Percentiles rank a stretch among this genome's conserved stretches.
These are phyloP conservation scores for Dendryphion nanum DNA, from an alignment of 2,329 filamentous ascomycete genomes.

Conservation along the genomic window DNA sequence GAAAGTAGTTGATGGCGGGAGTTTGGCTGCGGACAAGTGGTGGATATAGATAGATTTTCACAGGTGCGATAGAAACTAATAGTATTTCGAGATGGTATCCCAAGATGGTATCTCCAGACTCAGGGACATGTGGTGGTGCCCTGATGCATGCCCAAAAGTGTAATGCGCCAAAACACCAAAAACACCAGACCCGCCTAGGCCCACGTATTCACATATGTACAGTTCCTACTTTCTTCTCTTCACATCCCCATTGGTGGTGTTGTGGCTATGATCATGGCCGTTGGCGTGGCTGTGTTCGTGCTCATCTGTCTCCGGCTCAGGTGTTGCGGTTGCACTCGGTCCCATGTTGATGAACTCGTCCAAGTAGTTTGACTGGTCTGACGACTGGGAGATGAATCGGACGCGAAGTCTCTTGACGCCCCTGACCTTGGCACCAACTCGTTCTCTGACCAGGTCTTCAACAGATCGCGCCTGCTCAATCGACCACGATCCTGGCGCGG, in stretches of 20 bases:
- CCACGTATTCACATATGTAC: slow-evolving; percentile 5
- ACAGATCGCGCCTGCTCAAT: slow-evolving; percentile 67
- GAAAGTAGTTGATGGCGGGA: too few relatives aligned
- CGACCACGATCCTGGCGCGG: slow-evolving; percentile 73
- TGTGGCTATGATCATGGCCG: slow-evolving; percentile 19
- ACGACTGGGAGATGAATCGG: slow-evolving; percentile 73
- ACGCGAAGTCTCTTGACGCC: slow-evolving; percentile 82
- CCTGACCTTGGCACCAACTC: slow-evolving; percentile 72
- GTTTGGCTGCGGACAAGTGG: too few relatives aligned
- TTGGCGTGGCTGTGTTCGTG: slow-evolving; percentile 28
- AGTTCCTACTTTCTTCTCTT: slow-evolving; percentile 14
- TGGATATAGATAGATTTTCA: too few relatives aligned
- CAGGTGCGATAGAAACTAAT: too few relatives aligned
- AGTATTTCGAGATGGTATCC: too few relatives aligned
- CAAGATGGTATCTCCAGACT: too few relatives aligned
- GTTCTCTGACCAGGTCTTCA: slow-evolving; percentile 71
- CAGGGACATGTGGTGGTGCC: too few relatives aligned
- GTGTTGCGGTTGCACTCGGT: slow-evolving; percentile 24
- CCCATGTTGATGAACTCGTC: slow-evolving; percentile 61
- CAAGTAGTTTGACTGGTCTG: slow-evolving; percentile 56
- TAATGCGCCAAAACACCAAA: too few relatives aligned
- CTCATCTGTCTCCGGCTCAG: slow-evolving; percentile 29
- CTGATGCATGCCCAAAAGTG: too few relatives aligned
- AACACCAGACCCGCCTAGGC: slow-evolving; percentile 5
- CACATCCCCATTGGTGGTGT: slow-evolving; percentile 14